Evolutionary conservation across 2,329 filamentous ascomycete genomes (phyloP).

Genomic region (Metarhizium rileyi): DNA sequence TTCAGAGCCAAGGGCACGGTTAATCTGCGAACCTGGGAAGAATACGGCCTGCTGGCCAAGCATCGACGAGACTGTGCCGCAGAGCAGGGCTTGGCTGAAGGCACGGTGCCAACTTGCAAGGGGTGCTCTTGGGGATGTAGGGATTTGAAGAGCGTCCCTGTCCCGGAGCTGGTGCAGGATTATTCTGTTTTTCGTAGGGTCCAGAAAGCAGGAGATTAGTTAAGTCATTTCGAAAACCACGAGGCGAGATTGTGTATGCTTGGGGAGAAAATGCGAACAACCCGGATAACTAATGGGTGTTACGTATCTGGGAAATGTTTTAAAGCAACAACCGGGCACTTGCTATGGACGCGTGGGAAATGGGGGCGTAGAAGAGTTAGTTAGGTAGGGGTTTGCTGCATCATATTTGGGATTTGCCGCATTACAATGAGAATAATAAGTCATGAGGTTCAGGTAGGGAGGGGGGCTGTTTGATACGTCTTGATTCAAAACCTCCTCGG

Average conservation of each 20-base stretch:
- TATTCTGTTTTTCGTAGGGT: neutral
- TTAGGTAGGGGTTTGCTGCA: no score
- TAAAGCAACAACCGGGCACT: neutral
- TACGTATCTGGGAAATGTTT: neutral
- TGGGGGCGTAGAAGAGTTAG: no score
- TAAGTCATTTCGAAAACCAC: neutral
- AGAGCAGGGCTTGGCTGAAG: slow-evolving; percentile 2
- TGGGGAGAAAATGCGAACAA: no score
- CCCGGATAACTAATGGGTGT: no score
- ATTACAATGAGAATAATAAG: no score
- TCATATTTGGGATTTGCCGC: no score
- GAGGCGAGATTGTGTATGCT: neutral
- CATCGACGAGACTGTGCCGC: slow-evolving; percentile 12
- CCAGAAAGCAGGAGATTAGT: neutral
- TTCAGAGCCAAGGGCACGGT: slow-evolving; percentile 10
- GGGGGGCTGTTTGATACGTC: no score
- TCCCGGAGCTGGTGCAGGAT: slow-evolving; percentile 1
- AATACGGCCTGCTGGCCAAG: slow-evolving; percentile 14
- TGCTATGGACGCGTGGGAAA: neutral
- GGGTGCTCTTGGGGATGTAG: slow-evolving; percentile 10
- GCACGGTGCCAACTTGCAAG: slow-evolving; percentile 5
- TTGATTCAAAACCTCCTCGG: no score
- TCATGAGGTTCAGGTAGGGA: no score
- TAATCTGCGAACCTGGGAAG: slow-evolving; percentile 16
- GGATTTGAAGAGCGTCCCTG: neutral